Base-by-base conservation (phyloP, 2,329 filamentous ascomycete species). In the Verticillium nubilum region DNA sequence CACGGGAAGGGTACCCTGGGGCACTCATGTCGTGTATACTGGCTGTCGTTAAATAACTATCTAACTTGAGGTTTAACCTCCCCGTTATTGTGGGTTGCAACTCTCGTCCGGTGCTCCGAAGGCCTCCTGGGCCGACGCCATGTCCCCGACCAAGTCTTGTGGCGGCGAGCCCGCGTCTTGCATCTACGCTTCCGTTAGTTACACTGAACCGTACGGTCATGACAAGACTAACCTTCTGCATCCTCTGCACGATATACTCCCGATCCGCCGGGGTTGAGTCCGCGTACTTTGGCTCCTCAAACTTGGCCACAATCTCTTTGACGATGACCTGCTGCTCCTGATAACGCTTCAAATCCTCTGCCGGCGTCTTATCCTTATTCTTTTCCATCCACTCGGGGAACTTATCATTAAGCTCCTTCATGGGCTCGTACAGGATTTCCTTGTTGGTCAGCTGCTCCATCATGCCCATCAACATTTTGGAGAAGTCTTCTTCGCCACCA, bases 391-490 rank as follows among this genome's bases (percentile, higher is more conserved):
- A 99, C 2, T 77, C 86, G 0, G 93, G 94, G 70, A 95, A 99
- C 74, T 97, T 98, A 58, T 91, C 89, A 72, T 96, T 79, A 54
- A 99, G 79, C 76, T 99, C 95, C 78, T 97, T 97, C 92, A 99
- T 97, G 2, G 95, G 95, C 77, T 99, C 94, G 72, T 98, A 98
- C 56, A 99, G 77, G 63, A 99, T 97, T 67, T 98, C 95, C 79
- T 97, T 98, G 74, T 96, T 97, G 3, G 95, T 98, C 63, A 99
- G 82, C 74, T 99, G 93, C 76, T 98, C 92, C 94, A 99, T 98
- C 92, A 98, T 97, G 58, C 90, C 91, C 82, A 96, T 86, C 61
- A 99, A 84, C 86, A 98, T 92, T 77, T 96, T 94, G 60, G 91
- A 92, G 68, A 98, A 90, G 67, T 96, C 92, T 67, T 95, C 92